Evolutionary conservation across 805 yeast species (phyloP), one percentile per base, ranked within the genome.

Genomic region (Ogataea chonburiensis): DNA sequence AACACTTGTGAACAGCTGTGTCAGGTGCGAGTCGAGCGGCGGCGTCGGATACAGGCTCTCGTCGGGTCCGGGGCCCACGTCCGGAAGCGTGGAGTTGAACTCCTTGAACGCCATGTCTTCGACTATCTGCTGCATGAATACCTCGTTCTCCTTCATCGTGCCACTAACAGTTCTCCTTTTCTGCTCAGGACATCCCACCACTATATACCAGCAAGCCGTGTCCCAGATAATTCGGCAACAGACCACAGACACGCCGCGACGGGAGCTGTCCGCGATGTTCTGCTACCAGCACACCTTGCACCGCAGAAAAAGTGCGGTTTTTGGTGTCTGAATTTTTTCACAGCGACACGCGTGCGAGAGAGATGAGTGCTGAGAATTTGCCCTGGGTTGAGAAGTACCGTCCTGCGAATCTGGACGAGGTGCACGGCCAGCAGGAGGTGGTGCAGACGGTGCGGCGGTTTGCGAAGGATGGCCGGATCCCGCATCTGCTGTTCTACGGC

Each of bases 331-430:
- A 17, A 28, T 28, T 28, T 28, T 26, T 26, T 17, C 10, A 15
- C 22, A 19, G 7, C 22, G 12, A 17, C 17, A 17, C 22, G 31
- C 31, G 22, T 18, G 17, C 28, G 16, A 14, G n/a, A n/a, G n/a
- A n/a, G 27, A 34, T 35, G 38, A 24, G 30, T 18, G 20, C 31
- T 5, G 79, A 75, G 24, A 77, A 76, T 46, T 58, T 80, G n/a
- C 86, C 86, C 15, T 79, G 89, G 98, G 94, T 93, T 29, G 99
- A 93, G 59, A 93, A 93, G 60, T 93, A 91, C 61, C 79, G 99
- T 46, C 99, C 99, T 0, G 66, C 68, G 21, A 70, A 80, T 2
- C 66, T 93, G 34, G 87, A 85, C 43, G 96, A 93, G 30, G 91
- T 93, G 7, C 79, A 86, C 52, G 98, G 98, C 5, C 98, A 93